Conservation (phyloP, 1,139 yeast species). For the Starmera stellimalicola region DNA sequence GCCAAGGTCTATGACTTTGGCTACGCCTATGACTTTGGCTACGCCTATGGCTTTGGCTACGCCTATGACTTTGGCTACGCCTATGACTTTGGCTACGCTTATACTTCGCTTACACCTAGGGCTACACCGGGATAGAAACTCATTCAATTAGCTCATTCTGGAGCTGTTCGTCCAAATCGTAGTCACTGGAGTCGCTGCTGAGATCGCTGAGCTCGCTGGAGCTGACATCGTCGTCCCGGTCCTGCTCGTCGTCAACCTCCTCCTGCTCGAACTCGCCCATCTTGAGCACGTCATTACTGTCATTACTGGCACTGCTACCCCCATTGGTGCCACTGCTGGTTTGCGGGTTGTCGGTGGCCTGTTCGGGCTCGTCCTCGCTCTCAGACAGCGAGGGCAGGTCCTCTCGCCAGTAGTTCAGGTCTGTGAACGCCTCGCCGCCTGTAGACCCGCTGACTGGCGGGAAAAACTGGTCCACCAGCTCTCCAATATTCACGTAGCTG, state of each 20-base stretch:
- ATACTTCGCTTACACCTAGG: no score
- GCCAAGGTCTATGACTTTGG: no score
- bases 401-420: constrained; percentile 87
- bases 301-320: background rate
- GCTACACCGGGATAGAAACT: no score
- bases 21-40: no score
- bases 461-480: constrained; percentile 93
- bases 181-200: constrained; percentile 9
- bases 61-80: no score
- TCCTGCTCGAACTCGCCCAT: background rate
- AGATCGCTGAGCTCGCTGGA: constrained; percentile 2
- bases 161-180: constrained; percentile 12
- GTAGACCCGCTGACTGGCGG: constrained; percentile 59
- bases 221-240: no score
- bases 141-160: background rate
- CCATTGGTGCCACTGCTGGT: no score
- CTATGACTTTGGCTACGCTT: no score
- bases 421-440: constrained; percentile 48
- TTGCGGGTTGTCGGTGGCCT: no score
- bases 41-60: no score
- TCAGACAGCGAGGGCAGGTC: constrained; percentile 52
- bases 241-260: background rate
- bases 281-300: background rate
- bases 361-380: constrained; percentile 23
- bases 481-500: constrained; percentile 83